phyloP scores from a whole-genome alignment of 2,329 filamentous ascomycete genomes.

The Colletotrichum godetiae region DNA sequence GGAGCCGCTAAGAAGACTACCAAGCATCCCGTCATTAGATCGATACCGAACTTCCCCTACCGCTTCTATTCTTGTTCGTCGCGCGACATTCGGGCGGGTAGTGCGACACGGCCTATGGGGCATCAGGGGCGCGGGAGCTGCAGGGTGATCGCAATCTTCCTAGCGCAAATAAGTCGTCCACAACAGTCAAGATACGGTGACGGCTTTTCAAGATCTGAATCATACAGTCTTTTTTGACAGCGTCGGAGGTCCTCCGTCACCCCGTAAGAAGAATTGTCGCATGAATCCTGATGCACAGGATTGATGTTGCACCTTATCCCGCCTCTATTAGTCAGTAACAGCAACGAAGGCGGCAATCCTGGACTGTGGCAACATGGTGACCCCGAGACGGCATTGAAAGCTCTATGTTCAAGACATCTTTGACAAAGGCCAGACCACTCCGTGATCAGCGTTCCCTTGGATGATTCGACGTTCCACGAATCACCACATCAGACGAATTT shows the following conservation, averaged over 20 bases:
- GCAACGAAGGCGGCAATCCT: not conserved
- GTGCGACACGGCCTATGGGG: not conserved
- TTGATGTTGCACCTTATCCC: not conserved
- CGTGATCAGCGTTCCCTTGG: not conserved
- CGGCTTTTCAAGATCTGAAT: not conserved
- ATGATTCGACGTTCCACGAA: slow-evolving; percentile 14
- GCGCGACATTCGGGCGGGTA: not conserved
- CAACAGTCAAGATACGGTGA: not conserved
- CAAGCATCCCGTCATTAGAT: not conserved
- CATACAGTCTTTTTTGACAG: not conserved
- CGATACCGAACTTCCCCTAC: not conserved
- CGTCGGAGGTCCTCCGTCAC: not conserved
- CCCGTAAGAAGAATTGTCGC: not conserved
- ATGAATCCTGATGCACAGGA: not conserved
- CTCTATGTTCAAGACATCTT: slow-evolving; percentile 18
- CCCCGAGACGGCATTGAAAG: not conserved
- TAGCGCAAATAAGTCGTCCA: not conserved
- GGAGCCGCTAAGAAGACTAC: slow-evolving; percentile 3
- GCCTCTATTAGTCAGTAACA: slow-evolving; percentile 6
- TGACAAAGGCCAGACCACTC: not conserved
- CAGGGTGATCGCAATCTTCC: slow-evolving; percentile 2
- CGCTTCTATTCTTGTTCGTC: slow-evolving; percentile 9
- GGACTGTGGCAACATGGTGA: not conserved
- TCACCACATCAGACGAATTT: slow-evolving; percentile 16
- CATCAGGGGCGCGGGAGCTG: not conserved